phyloP scores from a whole-genome alignment of 2,329 filamentous ascomycete genomes.

The Colletotrichum lupini region DNA sequence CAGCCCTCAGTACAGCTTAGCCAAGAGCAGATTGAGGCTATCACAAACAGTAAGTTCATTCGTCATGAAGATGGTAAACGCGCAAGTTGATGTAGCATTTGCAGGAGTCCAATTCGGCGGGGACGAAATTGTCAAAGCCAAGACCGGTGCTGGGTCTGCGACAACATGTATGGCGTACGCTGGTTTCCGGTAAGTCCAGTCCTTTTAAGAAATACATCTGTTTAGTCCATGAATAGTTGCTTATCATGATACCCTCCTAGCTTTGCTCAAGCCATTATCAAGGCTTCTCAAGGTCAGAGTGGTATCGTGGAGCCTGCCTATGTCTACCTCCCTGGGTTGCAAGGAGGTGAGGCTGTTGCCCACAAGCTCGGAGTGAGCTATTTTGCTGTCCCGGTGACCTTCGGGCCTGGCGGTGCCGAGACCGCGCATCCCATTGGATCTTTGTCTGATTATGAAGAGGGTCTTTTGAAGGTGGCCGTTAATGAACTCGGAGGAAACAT shows the following conservation, averaged over 20 bases:
- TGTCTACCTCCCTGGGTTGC: constrained; percentile 77
- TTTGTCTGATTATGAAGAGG: not conserved
- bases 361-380: constrained; percentile 74
- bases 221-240: not conserved
- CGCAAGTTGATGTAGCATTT: not conserved
- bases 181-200: constrained; percentile 52
- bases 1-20: constrained; percentile 62
- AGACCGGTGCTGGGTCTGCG: constrained; percentile 84
- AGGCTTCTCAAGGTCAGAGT: constrained; percentile 77
- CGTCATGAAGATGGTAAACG: not conserved
- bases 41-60: constrained; percentile 62
- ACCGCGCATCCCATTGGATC: not conserved
- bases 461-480: not conserved
- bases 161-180: constrained; percentile 83
- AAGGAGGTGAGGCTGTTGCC: constrained; percentile 70
- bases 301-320: constrained; percentile 69
- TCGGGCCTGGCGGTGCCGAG: not conserved
- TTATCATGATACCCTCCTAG: not conserved
- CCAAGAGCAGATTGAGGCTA: constrained; percentile 59
- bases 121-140: constrained; percentile 88
- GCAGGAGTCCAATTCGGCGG: constrained; percentile 78
- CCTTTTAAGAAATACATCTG: not conserved
- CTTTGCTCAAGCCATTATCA: constrained; percentile 75
- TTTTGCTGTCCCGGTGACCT: constrained; percentile 28
- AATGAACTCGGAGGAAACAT: constrained; percentile 5